phyloP scores from a whole-genome alignment of 148 eudicot genomes.

The Camellia lanceoleosa region DNA sequence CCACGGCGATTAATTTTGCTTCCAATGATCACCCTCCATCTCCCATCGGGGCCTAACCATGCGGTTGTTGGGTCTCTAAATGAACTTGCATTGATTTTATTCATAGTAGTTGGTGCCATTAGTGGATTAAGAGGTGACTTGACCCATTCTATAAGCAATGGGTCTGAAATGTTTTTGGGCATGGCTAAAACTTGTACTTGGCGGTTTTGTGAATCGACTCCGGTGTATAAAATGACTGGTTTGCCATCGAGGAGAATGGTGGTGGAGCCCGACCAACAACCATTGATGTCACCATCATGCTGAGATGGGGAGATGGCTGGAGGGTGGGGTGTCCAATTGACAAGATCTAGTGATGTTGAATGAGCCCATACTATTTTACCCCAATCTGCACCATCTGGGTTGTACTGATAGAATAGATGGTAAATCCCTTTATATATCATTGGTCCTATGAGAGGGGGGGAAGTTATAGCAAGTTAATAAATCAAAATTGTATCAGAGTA shows the following conservation, averaged over 20 bases:
- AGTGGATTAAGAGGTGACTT: conserved; percentile 40
- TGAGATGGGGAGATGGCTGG: conserved; percentile 38
- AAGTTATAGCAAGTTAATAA: no score
- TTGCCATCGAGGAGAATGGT: conserved; percentile 47
- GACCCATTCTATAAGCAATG: conserved; percentile 57
- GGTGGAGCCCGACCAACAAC: conserved; percentile 68
- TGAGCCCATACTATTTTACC: conserved; percentile 73
- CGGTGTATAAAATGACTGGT: conserved; percentile 64
- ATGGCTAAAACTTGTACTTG: conserved; percentile 66
- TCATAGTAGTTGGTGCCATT: conserved; percentile 38
- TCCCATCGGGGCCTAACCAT: conserved; percentile 35
- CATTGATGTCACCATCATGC: conserved; percentile 34
- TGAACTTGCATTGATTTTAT: conserved; percentile 35
- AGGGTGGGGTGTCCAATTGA: conserved; percentile 61
- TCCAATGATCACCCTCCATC: conserved; percentile 44
- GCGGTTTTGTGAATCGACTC: conserved; percentile 29
- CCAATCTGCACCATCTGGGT: conserved; percentile 49
- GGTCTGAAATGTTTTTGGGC: conserved; percentile 55
- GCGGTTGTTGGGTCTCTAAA: conserved; percentile 77
- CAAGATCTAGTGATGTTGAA: conserved; percentile 53
- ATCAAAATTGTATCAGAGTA: no score
- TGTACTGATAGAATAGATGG: conserved; percentile 79
- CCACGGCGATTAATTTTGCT: conserved; percentile 27
- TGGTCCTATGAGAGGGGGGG: conserved; percentile 38
- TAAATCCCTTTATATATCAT: conserved; percentile 65